Percentiles rank a stretch among this genome's conserved stretches.
phyloP scores from a whole-genome alignment of 1,139 yeast species.

The Taphrina deformans region DNA sequence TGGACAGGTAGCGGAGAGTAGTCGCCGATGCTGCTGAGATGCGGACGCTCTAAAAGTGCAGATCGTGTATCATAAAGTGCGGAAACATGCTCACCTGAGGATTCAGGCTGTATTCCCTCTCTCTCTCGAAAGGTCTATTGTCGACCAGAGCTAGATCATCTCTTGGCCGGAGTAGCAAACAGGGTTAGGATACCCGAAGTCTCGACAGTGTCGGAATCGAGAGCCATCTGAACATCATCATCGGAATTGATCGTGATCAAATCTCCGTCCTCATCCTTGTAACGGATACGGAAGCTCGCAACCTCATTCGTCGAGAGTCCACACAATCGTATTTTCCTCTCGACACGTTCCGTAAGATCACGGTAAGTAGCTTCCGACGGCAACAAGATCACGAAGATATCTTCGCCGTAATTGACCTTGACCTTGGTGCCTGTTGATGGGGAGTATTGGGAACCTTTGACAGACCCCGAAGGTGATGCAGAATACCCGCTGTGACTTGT shows the following conservation, averaged over 20 bases:
- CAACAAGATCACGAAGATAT: constrained; percentile 52
- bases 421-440: constrained; percentile 49
- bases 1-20: background rate
- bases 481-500: constrained; percentile 5
- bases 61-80: background rate
- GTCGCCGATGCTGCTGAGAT: background rate
- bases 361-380: constrained; percentile 50
- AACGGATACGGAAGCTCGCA: constrained; percentile 60
- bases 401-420: constrained; percentile 50
- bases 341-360: constrained; percentile 52
- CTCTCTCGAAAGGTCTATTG: too few species aligned
- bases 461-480: constrained; percentile 4
- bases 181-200: background rate
- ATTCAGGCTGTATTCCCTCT: too few species aligned
- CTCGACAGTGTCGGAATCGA: constrained; percentile 41
- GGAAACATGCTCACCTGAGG: background rate
- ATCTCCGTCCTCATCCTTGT: constrained; percentile 95
- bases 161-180: constrained; percentile 4
- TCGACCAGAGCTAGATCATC: background rate
- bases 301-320: constrained; percentile 48
- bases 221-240: constrained; percentile 60
- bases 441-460: background rate
- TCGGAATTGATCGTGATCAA: constrained; percentile 81
- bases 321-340: constrained; percentile 51
- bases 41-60: background rate